Base-by-base conservation (phyloP, 23 red algal species). In the Gracilariopsis chorda region DNA sequence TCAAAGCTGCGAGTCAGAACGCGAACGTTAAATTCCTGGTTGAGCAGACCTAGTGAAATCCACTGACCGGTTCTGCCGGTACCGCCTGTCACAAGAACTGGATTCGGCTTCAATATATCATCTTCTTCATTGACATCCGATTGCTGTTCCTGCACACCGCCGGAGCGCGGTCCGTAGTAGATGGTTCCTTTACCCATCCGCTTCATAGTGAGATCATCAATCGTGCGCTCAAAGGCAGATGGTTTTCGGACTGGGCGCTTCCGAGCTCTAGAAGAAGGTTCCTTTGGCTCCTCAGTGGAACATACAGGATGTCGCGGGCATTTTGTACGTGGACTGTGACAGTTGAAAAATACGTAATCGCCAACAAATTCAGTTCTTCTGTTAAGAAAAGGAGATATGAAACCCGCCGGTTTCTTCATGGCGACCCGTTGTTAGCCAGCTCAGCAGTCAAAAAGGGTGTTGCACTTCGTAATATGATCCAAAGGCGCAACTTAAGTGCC, bases 181-280 rank as follows among this genome's bases (percentile, higher is more conserved):
- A 94, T 88, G 13, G 80, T 86, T 42, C 91, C 91, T 17, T 48
- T 62, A 34, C 91, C 91, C 61, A 83, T 83, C 19, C 78, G 80
- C 47, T 94, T 92, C 77, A 83, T 92, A 16, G 78, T 83, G n/a
- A 92, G 51, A 41, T 92, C 63, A 20, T 92, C 88, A 75, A 92
- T 82, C 33, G 88, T 83, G 77, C 49, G 48, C 46, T 88, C 83
- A 49, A 88, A 88, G n/a, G 83, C 83, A 10, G 83, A 73, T 24
- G 80, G 39, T 28, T 64, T 84, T 3, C 55, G 27, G 32, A 36
- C 29, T 29, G 83, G 83, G 48, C 83, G 83, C 32, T 78, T 78
- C 25, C 48, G 44, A 35, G 24, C 5, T n/a, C 62, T 30, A 3
- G 33, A 41, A 19, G 62, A 68, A 39, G 62, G 13, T 6, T 6